phyloP scores from a whole-genome alignment of 2,329 filamentous ascomycete genomes.

The Neonectria ditissima region DNA sequence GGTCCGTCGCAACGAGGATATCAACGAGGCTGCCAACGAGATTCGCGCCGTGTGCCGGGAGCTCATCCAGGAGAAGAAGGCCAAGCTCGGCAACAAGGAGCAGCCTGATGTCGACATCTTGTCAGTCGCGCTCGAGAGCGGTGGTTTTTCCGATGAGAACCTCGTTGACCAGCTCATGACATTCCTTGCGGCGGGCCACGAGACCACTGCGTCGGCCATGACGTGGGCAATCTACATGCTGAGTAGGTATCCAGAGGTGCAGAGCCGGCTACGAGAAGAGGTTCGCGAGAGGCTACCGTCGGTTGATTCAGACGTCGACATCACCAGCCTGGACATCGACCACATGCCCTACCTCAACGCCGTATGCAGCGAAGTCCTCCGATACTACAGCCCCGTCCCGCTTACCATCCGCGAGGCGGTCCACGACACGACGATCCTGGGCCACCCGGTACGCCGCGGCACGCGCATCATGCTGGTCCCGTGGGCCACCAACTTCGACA shows the following conservation, averaged over 20 bases:
- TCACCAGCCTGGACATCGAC: constrained; percentile 69
- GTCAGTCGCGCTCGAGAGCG: constrained; percentile 81
- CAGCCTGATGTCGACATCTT: constrained; percentile 77
- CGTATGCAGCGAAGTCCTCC: constrained; percentile 81
- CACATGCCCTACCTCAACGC: constrained; percentile 83
- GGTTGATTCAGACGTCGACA: constrained; percentile 50
- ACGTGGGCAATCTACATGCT: constrained; percentile 82
- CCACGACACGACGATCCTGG: constrained; percentile 73
- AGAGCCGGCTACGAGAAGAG: constrained; percentile 75
- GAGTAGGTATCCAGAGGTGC: constrained; percentile 72
- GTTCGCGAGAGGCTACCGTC: constrained; percentile 71
- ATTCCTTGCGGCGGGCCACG: constrained; percentile 85
- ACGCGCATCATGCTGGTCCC: constrained; percentile 75
- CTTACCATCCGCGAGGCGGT: constrained; percentile 75
- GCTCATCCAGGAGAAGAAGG: constrained; percentile 78
- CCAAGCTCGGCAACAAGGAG: constrained; percentile 59
- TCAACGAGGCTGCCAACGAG: constrained; percentile 65
- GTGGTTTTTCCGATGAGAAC: constrained; percentile 80
- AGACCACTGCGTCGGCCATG: constrained; percentile 81
- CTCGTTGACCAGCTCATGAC: constrained; percentile 93
- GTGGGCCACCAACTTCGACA: constrained; percentile 77
- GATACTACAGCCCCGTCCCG: constrained; percentile 78
- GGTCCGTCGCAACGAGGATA: constrained; percentile 75
- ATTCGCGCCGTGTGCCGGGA: constrained; percentile 76
- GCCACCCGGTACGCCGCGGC: constrained; percentile 74